Percentiles rank a stretch among this genome's conserved stretches.
phyloP scores from a whole-genome alignment of 1,139 yeast species.

The Debaryomyces nepalensis region DNA sequence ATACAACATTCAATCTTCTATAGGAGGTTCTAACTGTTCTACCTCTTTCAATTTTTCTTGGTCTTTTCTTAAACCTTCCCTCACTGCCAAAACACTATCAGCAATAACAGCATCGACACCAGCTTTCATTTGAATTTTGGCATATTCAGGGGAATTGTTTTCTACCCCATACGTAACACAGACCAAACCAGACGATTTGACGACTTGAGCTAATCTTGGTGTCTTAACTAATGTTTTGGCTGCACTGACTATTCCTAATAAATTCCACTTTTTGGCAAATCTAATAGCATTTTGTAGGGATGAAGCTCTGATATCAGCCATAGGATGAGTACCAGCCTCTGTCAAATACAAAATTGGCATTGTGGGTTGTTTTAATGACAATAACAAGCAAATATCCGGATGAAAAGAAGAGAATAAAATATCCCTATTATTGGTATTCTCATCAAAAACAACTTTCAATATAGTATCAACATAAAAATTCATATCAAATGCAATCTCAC shows the following conservation, averaged over 20 bases:
- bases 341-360: conserved; percentile 89
- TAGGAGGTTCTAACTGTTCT: conserved; percentile 9
- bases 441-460: conserved; percentile 76
- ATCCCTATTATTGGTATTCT: conserved; percentile 76
- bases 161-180: conserved; percentile 90
- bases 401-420: conserved; percentile 92
- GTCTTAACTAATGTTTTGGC: conserved; percentile 83
- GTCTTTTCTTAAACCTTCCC: conserved; percentile 71
- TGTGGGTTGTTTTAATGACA: conserved; percentile 90
- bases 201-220: conserved; percentile 87
- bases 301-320: conserved; percentile 90
- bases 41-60: conserved; percentile 23
- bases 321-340: conserved; percentile 78
- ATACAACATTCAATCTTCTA: background rate
- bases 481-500: conserved; percentile 80
- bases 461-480: conserved; percentile 89
- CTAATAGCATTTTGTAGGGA: conserved; percentile 91
- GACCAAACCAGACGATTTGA: conserved; percentile 87
- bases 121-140: conserved; percentile 84
- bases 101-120: conserved; percentile 99
- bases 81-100: conserved; percentile 89
- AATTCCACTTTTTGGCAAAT: conserved; percentile 89
- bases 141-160: conserved; percentile 85
- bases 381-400: conserved; percentile 86
- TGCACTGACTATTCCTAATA: conserved; percentile 90